These are phyloP conservation scores for Monilinia polystroma DNA, from an alignment of 2,329 filamentous ascomycete genomes.

Conservation along the genomic window DNA sequence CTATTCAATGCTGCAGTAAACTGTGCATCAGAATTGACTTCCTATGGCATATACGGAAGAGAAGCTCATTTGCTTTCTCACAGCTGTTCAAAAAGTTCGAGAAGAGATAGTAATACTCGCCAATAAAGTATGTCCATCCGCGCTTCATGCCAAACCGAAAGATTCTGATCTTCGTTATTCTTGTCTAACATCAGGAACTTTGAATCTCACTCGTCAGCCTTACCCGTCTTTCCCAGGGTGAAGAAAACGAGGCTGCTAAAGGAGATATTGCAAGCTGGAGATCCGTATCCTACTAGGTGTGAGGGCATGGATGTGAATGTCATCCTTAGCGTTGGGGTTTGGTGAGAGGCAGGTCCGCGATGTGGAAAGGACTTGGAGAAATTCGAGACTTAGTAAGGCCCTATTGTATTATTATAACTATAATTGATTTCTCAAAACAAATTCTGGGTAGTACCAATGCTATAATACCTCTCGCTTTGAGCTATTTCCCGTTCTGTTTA, in stretches of 20 bases:
- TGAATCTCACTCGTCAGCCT: slow-evolving; percentile 99
- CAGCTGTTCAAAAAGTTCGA: background rate
- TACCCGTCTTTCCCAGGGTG: slow-evolving; percentile 99
- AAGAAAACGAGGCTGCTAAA: slow-evolving; percentile 99
- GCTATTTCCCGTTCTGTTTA: no score
- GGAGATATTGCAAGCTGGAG: slow-evolving; percentile 81
- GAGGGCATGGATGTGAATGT: slow-evolving; percentile 99
- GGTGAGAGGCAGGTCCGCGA: background rate
- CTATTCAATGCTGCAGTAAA: background rate
- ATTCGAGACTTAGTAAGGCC: background rate
- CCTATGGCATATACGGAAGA: background rate
- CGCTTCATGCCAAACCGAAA: slow-evolving; percentile 93
- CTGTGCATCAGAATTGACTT: no score
- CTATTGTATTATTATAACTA: background rate
- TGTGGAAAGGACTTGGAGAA: background rate
- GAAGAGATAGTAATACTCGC: slow-evolving; percentile 80
- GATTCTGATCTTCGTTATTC: slow-evolving; percentile 99
- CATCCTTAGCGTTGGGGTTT: slow-evolving; percentile 83
- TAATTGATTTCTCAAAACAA: background rate
- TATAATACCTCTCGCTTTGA: background rate
- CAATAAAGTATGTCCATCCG: slow-evolving; percentile 98
- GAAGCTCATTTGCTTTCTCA: background rate
- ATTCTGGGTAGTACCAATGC: background rate
- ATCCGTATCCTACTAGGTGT: slow-evolving; percentile 99
- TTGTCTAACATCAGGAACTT: slow-evolving; percentile 94